A percentile compares a stretch with the other conserved stretches of the same genome.
Conservation (phyloP, 2,329 filamentous ascomycete genomes). For the Botrytis byssoidea region DNA sequence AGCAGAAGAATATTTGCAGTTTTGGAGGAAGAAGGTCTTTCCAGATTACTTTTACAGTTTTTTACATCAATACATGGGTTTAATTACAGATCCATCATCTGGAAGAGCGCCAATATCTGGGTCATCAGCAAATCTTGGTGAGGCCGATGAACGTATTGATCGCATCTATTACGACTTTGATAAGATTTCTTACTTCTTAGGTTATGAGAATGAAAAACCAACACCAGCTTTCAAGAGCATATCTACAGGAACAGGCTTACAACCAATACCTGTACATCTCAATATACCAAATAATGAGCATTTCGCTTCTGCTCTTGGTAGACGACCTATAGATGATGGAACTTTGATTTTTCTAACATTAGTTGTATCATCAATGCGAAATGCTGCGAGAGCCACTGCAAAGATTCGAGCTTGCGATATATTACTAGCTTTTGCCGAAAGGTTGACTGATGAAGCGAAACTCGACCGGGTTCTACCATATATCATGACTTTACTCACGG, state of each 20-base stretch:
- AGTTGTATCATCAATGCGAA: slow-evolving; percentile 83
- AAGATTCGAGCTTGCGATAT: slow-evolving; percentile 88
- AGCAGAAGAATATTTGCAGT: slow-evolving; percentile 88
- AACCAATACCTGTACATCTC: slow-evolving; percentile 76
- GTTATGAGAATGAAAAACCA: slow-evolving; percentile 56
- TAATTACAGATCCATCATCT: slow-evolving; percentile 87
- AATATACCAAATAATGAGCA: slow-evolving; percentile 85
- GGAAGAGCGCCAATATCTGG: slow-evolving; percentile 71
- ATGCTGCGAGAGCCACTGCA: slow-evolving; percentile 84
- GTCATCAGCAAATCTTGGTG: slow-evolving; percentile 69
- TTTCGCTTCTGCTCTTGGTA: slow-evolving; percentile 58
- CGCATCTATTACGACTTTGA: slow-evolving; percentile 93
- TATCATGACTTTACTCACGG: slow-evolving; percentile 76
- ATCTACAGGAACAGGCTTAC: slow-evolving; percentile 52
- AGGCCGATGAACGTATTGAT: slow-evolving; percentile 92
- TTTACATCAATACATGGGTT: slow-evolving; percentile 94
- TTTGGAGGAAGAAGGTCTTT: slow-evolving; percentile 90
- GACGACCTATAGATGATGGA: slow-evolving; percentile 74
- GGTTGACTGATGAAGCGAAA: slow-evolving; percentile 91
- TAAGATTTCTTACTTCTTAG: slow-evolving; percentile 93
- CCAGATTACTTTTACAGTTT: slow-evolving; percentile 98
- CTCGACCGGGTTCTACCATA: slow-evolving; percentile 91
- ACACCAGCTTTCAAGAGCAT: slow-evolving; percentile 38
- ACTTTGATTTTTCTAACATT: slow-evolving; percentile 89
- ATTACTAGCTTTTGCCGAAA: slow-evolving; percentile 85